Conservation (phyloP, 495 filamentous ascomycete genomes). For the Letharia lupina region DNA sequence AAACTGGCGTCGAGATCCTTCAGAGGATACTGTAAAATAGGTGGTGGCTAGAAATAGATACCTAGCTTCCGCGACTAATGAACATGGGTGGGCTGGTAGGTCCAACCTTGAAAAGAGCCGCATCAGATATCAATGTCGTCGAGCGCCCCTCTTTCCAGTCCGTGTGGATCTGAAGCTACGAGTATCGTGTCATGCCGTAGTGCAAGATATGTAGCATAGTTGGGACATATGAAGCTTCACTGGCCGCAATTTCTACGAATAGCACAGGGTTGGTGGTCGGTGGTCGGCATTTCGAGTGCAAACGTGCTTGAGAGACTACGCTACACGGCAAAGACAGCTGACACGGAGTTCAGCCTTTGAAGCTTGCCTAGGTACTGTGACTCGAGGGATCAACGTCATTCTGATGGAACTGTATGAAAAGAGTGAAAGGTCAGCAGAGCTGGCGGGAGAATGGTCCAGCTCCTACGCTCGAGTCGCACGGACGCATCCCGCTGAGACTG, state of each 20-base stretch:
- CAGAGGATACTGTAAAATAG: not conserved
- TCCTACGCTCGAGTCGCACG: not conserved
- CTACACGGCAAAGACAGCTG: not conserved
- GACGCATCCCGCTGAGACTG: not conserved
- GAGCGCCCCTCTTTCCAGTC: not conserved
- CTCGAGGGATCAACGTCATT: not conserved
- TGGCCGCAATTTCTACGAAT: not conserved
- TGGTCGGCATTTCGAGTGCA: not conserved
- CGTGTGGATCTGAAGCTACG: not conserved
- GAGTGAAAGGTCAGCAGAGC: not conserved
- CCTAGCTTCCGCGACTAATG: constrained; percentile 3
- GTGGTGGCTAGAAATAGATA: constrained; percentile 14
- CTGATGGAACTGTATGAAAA: not conserved
- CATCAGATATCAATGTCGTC: constrained; percentile 5
- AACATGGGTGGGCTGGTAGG: not conserved
- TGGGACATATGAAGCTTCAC: not conserved
- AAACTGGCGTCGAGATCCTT: not conserved
- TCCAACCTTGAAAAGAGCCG: constrained; percentile 7
- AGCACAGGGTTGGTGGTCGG: not conserved
- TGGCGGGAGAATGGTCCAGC: not conserved
- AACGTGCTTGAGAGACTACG: not conserved
- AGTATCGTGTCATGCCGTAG: not conserved
- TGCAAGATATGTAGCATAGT: not conserved
- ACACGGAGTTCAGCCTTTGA: not conserved
- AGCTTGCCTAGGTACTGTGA: not conserved